Conservation (phyloP, 2,329 filamentous ascomycete genomes). For the Ophiostoma perfectum region DNA sequence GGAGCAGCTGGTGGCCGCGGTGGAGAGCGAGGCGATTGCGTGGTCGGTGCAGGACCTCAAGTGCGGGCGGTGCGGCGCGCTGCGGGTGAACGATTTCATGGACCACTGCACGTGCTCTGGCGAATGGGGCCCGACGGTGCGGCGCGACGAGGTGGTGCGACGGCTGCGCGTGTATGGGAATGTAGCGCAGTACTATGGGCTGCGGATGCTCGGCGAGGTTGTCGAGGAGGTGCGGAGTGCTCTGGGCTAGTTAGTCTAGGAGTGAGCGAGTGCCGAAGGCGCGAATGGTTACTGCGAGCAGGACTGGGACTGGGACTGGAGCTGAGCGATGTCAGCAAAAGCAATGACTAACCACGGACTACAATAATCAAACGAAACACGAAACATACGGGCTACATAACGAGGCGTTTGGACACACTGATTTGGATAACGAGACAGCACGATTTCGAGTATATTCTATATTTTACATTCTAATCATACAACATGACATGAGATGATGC, state of each 20-base stretch:
- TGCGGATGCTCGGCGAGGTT: slow-evolving; percentile 75
- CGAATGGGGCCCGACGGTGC: slow-evolving; percentile 69
- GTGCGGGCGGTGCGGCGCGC: slow-evolving; percentile 64
- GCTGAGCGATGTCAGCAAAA: background rate
- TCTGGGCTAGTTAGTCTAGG: background rate
- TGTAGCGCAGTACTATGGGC: slow-evolving; percentile 71
- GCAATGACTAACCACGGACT: background rate
- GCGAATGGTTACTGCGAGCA: background rate
- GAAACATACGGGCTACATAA: background rate
- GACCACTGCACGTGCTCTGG: slow-evolving; percentile 94
- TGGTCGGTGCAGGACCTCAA: slow-evolving; percentile 90
- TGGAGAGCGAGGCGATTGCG: slow-evolving; percentile 67
- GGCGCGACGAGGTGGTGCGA: slow-evolving; percentile 59
- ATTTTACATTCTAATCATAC: background rate
- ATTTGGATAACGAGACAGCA: slow-evolving; percentile 6
- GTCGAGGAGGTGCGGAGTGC: slow-evolving; percentile 53
- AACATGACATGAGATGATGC: no score
- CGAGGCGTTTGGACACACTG: background rate
- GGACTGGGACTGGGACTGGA: no score
- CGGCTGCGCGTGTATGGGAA: slow-evolving; percentile 64
- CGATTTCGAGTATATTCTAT: background rate
- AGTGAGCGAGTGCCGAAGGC: background rate
- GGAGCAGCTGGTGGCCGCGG: slow-evolving; percentile 70
- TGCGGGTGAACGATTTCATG: slow-evolving; percentile 88
- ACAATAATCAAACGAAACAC: no score